These are phyloP conservation scores for Cnidoscolus chayamansa DNA, from an alignment of 441 rosid species.

Conservation along the genomic window DNA sequence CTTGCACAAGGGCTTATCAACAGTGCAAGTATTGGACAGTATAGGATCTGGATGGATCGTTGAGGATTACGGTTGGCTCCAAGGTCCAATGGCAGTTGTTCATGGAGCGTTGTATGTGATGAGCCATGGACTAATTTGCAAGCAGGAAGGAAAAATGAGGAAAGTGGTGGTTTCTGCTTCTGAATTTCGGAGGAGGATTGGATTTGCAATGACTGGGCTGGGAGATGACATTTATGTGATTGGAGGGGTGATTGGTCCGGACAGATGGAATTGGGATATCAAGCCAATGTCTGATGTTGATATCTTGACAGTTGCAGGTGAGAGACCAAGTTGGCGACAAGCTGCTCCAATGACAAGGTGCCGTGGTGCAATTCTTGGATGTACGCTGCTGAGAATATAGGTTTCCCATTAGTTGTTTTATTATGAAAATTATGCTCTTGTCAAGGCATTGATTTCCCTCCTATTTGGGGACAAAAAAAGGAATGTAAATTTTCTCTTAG, in stretches of 20 bases:
- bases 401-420: slow-evolving; percentile 9
- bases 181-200: slow-evolving; percentile 75
- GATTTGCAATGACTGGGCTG: slow-evolving; percentile 68
- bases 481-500: slow-evolving; percentile 16
- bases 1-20: slow-evolving; percentile 78
- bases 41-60: slow-evolving; percentile 60
- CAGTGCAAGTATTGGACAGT: slow-evolving; percentile 76
- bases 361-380: slow-evolving; percentile 75
- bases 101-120: slow-evolving; percentile 60
- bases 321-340: slow-evolving; percentile 71
- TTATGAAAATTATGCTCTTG: slow-evolving; percentile 27
- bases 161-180: slow-evolving; percentile 66
- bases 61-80: slow-evolving; percentile 72
- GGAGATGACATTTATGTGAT: slow-evolving; percentile 66
- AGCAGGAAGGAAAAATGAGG: slow-evolving; percentile 53
- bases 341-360: slow-evolving; percentile 71
- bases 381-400: slow-evolving; percentile 70
- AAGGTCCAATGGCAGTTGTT: slow-evolving; percentile 87
- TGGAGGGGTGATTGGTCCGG: slow-evolving; percentile 94
- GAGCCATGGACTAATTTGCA: slow-evolving; percentile 58
- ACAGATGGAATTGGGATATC: slow-evolving; percentile 72
- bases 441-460: slow-evolving; percentile 22
- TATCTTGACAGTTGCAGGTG: slow-evolving; percentile 47
- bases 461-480: slow-evolving; percentile 18
- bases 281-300: slow-evolving; percentile 71